phyloP scores from a whole-genome alignment of 352 stramenopile species.

The Phytophthora rubi region DNA sequence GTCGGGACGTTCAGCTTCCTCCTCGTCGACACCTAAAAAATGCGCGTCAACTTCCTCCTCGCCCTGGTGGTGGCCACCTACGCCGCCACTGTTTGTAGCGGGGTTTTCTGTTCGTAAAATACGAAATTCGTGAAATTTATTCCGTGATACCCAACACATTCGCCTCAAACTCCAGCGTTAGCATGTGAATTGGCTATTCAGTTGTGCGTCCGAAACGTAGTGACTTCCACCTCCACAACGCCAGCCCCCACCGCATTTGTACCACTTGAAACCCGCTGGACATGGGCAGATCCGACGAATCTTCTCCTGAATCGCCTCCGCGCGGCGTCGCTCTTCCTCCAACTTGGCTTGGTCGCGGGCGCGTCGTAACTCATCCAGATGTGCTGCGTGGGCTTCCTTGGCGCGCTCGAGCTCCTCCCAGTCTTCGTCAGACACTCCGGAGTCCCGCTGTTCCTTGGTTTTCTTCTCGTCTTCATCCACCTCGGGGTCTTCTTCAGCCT shows the following conservation, averaged over 20 bases:
- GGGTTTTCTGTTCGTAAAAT: too few species aligned
- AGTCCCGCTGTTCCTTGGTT: conserved; percentile 41
- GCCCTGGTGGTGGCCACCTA: conserved; percentile 11
- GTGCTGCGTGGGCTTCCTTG: conserved; percentile 54
- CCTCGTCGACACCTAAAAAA: neutral
- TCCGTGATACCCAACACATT: too few species aligned
- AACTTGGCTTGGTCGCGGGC: conserved; percentile 44
- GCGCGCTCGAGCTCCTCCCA: conserved; percentile 74
- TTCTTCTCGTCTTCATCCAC: conserved; percentile 18
- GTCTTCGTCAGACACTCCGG: conserved; percentile 62
- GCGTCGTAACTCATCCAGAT: conserved; percentile 43
- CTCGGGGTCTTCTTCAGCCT: conserved; percentile 29
- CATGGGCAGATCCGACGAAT: conserved; percentile 72
- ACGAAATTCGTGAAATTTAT: too few species aligned
- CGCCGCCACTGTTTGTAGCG: neutral
- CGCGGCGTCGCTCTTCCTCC: conserved; percentile 46
- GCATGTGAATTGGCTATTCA: conserved; percentile 62
- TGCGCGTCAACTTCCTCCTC: conserved; percentile 5
- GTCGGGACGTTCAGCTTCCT: neutral
- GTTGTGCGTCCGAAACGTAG: conserved; percentile 70
- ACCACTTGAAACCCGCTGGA: conserved; percentile 72
- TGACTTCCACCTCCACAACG: conserved; percentile 81
- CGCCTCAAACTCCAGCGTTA: neutral
- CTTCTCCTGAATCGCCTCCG: conserved; percentile 56
- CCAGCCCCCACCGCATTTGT: conserved; percentile 65